Evolutionary conservation across 371 early-diverging fungal genomes (phyloP).

Genomic region (Choanephora cucurbitarum): DNA sequence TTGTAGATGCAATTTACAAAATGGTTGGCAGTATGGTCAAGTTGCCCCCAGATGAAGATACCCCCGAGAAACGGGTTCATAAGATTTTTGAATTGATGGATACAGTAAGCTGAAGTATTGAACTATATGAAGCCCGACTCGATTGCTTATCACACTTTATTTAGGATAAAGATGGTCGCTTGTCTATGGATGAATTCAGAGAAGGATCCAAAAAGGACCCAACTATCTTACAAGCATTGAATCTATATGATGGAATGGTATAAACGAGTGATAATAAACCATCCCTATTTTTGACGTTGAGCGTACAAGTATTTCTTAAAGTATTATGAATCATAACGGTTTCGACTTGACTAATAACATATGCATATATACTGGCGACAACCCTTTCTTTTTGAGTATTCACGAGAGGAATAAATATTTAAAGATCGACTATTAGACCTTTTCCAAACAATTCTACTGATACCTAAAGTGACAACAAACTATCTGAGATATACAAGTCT

Average conservation of each 20-base stretch:
- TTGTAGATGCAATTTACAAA: constrained; percentile 92
- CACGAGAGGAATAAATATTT: too few relatives aligned
- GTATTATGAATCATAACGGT: too few relatives aligned
- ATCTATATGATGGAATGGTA: constrained; percentile 84
- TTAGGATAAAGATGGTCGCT: constrained; percentile 73
- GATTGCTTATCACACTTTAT: background rate
- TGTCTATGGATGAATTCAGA: constrained; percentile 86
- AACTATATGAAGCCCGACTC: too few relatives aligned
- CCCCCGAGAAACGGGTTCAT: constrained; percentile 90
- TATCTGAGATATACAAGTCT: too few relatives aligned
- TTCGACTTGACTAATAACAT: too few relatives aligned
- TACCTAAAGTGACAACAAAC: too few relatives aligned
- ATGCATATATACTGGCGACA: too few relatives aligned
- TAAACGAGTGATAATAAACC: constrained; percentile 27
- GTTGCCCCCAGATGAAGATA: constrained; percentile 88
- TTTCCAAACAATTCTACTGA: too few relatives aligned
- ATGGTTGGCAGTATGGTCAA: constrained; percentile 93
- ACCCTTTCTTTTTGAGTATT: too few relatives aligned
- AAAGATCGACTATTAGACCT: too few relatives aligned
- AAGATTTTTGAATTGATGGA: constrained; percentile 94
- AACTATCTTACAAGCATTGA: constrained; percentile 86
- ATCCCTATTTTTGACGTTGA: background rate
- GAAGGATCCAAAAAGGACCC: constrained; percentile 90
- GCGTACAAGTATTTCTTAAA: too few relatives aligned
- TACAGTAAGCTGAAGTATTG: constrained; percentile 52